Evolutionary conservation across 176 grass and related monocot species (phyloP).

Genomic region (Aegilops tauschii): DNA sequence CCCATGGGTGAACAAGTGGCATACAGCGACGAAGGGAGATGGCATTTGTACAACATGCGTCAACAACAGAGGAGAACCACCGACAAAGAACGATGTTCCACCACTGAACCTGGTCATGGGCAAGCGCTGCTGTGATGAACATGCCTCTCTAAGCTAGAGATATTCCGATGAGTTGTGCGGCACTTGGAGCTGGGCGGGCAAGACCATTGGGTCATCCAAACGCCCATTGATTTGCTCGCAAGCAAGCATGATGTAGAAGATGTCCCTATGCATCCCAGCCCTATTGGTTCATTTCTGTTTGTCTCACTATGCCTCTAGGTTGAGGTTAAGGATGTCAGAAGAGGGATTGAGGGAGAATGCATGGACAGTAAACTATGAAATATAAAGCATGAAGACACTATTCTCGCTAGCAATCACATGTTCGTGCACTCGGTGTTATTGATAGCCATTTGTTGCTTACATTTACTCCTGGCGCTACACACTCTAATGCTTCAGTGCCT

Average conservation of each 20-base stretch:
- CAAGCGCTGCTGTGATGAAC: no score
- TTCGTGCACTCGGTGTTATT: neutral
- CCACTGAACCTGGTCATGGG: no score
- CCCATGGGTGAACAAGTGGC: no score
- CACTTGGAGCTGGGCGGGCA: neutral
- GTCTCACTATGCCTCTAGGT: neutral
- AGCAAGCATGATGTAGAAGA: neutral
- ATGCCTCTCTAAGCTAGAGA: neutral
- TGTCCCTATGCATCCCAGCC: neutral
- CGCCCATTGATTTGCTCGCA: neutral
- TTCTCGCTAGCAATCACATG: neutral
- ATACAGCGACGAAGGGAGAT: no score
- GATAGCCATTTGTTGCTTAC: no score
- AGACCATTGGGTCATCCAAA: neutral
- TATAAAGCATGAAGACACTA: neutral
- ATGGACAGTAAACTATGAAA: neutral
- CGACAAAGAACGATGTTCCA: no score
- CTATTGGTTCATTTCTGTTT: neutral
- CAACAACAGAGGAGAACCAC: no score
- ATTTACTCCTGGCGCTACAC: neutral
- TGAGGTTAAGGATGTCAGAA: neutral
- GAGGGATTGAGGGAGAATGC: neutral
- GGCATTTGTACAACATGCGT: no score
- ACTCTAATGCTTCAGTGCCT: neutral
- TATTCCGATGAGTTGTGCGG: rapidly evolving